phyloP scores from a whole-genome alignment of 768 basidiomycete genomes.

The Brasilioporus rufonigricans region DNA sequence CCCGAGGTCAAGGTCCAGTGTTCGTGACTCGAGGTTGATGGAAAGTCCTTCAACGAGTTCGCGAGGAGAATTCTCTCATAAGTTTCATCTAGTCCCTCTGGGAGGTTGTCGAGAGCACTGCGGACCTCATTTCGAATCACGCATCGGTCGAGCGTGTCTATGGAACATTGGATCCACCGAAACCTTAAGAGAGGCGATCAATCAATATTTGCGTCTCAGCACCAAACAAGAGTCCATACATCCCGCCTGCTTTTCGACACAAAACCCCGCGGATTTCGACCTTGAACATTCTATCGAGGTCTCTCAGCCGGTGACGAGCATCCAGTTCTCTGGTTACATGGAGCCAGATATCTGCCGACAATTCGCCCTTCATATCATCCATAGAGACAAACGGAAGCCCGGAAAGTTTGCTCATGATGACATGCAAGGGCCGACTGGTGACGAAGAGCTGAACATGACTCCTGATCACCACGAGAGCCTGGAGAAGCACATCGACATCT shows the following conservation, averaged over 20 bases:
- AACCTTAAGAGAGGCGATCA: too few relatives aligned
- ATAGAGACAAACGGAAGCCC: background rate
- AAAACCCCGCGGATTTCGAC: background rate
- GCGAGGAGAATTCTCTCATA: constrained; percentile 1
- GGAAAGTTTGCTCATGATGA: background rate
- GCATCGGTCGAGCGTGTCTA: background rate
- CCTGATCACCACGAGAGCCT: background rate
- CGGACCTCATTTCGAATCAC: background rate
- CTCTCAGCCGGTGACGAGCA: background rate
- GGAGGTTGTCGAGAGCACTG: background rate
- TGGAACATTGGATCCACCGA: background rate
- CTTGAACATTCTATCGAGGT: background rate
- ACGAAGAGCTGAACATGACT: background rate
- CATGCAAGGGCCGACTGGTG: background rate
- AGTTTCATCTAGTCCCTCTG: background rate
- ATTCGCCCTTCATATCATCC: background rate
- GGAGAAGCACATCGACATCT: background rate
- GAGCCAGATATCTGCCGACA: background rate
- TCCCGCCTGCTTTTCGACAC: background rate
- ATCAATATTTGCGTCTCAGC: too few relatives aligned
- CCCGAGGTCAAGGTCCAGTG: background rate
- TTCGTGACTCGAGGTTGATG: background rate
- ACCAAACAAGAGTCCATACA: too few relatives aligned
- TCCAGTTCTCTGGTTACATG: background rate
- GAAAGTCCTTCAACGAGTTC: constrained; percentile 3